Evolutionary conservation across 495 filamentous ascomycete genomes (phyloP), one percentile per base, ranked within the genome.

Genomic region (Chaetomium tenue): DNA sequence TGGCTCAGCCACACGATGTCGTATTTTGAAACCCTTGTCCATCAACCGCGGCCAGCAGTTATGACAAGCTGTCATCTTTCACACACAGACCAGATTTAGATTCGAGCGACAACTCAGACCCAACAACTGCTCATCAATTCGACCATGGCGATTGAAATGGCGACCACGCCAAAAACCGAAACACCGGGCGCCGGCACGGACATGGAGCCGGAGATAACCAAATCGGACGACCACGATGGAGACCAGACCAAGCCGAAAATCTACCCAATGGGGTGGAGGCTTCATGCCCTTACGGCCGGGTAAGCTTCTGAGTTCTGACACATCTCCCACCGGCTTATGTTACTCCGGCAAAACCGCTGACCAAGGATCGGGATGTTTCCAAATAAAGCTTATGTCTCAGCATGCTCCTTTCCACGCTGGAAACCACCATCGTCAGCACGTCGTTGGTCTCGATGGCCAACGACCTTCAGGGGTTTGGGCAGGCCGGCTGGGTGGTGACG

Each of bases 371-470:
- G 28, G 3, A 23, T 33, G 6, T 12, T 37, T 53, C 51, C 26
- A 15, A 33, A 18, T 9, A 0, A 9, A 53, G 51, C 15, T 26
- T 56, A 9, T 56, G 53, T 9, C 16, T 56, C 53, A 39, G 28
- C 53, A n/a, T 56, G 28, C 30, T 58, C 20, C 39, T 58, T 13
- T 79, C 80, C 2, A 83, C 79, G 44, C 61, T 87, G 8, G 85
- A 87, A 58, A 80, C 78, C 8, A 83, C 84, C 8, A 86, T 87
- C 51, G 81, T 87, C 5, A 82, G 82, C 70, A 86, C 85, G 0
- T 82, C 84, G 22, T 75, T 87, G 2, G 79, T 86, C 12, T 78
- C 78, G 13, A 88, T 87, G 58, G 80, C 77, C 7, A 77, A 83
- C 65, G 74, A 76, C n/a, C 64, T 88, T 6, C 46, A 77, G 16